Evolutionary conservation across 2,329 filamentous ascomycete genomes (phyloP).

Genomic region (Fusarium xylarioides): DNA sequence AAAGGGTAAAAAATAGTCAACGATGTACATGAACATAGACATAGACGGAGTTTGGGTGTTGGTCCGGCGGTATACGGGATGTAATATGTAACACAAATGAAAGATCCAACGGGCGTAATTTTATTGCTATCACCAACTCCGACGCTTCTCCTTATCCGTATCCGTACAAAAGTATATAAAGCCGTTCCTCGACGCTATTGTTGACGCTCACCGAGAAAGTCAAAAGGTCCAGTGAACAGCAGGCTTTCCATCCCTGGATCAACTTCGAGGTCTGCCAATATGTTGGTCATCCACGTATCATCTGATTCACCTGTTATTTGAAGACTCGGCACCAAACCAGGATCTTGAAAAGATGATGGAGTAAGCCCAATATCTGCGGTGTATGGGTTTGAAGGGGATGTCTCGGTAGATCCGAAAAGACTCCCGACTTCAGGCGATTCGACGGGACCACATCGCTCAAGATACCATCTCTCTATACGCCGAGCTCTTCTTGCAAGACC

Average conservation of each 20-base stretch:
- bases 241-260: slow-evolving; percentile 29
- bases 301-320: slow-evolving; percentile 25
- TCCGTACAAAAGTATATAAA: slow-evolving; percentile 16
- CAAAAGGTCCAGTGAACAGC: slow-evolving; percentile 34
- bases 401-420: slow-evolving; percentile 26
- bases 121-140: slow-evolving; percentile 8
- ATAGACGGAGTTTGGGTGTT: slow-evolving; percentile 35
- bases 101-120: slow-evolving; percentile 10
- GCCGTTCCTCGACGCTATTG: not conserved
- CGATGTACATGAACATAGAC: slow-evolving; percentile 29
- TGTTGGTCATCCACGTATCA: slow-evolving; percentile 26
- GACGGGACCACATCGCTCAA: slow-evolving; percentile 16
- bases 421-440: slow-evolving; percentile 27
- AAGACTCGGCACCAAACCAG: slow-evolving; percentile 19
- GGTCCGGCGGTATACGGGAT: slow-evolving; percentile 9
- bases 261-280: slow-evolving; percentile 29
- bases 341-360: slow-evolving; percentile 11
- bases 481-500: slow-evolving; percentile 34
- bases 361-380: slow-evolving; percentile 11
- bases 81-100: not conserved
- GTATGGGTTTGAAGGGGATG: slow-evolving; percentile 18
- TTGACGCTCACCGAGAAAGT: slow-evolving; percentile 30
- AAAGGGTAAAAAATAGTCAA: slow-evolving; percentile 38
- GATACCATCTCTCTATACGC: slow-evolving; percentile 38
- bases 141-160: slow-evolving; percentile 21